Conservation (phyloP, 129 eudicot species). For the Artemisia annua region DNA sequence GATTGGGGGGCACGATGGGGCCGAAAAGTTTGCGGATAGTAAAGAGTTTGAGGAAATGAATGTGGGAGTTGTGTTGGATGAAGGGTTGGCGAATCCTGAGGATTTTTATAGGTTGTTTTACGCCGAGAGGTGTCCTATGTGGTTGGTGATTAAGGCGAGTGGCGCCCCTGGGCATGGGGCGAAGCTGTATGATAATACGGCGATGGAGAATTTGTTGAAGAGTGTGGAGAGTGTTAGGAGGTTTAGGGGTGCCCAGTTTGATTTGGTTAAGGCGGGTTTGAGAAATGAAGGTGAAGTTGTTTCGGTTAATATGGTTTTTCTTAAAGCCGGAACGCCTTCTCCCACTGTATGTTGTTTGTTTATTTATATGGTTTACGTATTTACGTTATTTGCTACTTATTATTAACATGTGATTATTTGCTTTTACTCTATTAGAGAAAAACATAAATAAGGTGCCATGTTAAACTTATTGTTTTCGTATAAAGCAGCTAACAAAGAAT, state of each 20-base stretch:
- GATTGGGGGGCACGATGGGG: conserved; percentile 92
- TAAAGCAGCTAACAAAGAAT: too few species aligned
- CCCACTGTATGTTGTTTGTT: conserved; percentile 61
- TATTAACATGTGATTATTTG: neutral
- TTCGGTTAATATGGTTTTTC: conserved; percentile 76
- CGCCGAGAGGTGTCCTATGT: conserved; percentile 83
- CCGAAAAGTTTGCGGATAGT: conserved; percentile 58
- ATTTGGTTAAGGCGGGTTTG: conserved; percentile 80
- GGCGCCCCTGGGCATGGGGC: conserved; percentile 98
- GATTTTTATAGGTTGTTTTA: conserved; percentile 65
- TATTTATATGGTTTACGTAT: too few species aligned
- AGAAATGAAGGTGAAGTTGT: conserved; percentile 86
- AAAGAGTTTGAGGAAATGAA: conserved; percentile 69
- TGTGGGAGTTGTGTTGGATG: conserved; percentile 84
- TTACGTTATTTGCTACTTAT: neutral
- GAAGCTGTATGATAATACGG: conserved; percentile 84
- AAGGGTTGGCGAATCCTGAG: conserved; percentile 76
- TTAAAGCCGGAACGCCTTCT: conserved; percentile 91
- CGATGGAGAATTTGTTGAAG: conserved; percentile 86
- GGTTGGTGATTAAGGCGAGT: conserved; percentile 74
- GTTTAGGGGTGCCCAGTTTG: conserved; percentile 90
- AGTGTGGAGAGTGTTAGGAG: conserved; percentile 91
- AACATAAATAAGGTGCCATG: too few species aligned
- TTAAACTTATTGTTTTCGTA: too few species aligned
- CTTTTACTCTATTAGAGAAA: too few species aligned